phyloP scores from a whole-genome alignment of 495 filamentous ascomycete genomes.

The Staphylotrichum tortipilum region DNA sequence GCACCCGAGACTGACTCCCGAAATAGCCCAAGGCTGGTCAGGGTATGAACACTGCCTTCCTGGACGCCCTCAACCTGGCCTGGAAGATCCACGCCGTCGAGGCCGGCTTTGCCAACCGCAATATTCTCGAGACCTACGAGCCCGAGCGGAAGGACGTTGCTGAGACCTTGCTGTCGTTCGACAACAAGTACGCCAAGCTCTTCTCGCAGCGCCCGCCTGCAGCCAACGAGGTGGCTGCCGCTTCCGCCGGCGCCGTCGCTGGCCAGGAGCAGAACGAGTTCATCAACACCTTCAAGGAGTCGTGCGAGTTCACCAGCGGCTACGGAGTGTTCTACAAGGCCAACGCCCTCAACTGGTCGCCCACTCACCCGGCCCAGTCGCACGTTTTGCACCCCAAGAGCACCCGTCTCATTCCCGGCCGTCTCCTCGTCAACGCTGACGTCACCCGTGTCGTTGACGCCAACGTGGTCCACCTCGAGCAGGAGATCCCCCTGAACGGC shows the following conservation, averaged over 20 bases:
- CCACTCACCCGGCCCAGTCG: slow-evolving; percentile 63
- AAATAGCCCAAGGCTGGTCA: slow-evolving; percentile 67
- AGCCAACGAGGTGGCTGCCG: slow-evolving; percentile 38
- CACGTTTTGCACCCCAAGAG: slow-evolving; percentile 54
- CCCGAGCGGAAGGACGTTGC: slow-evolving; percentile 62
- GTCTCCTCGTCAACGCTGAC: slow-evolving; percentile 62
- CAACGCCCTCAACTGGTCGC: slow-evolving; percentile 55
- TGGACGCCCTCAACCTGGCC: slow-evolving; percentile 72
- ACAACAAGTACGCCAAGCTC: slow-evolving; percentile 60
- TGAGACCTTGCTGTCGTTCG: slow-evolving; percentile 62
- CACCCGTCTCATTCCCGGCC: slow-evolving; percentile 56
- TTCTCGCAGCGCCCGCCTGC: slow-evolving; percentile 53
- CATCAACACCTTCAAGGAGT: slow-evolving; percentile 59
- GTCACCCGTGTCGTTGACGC: slow-evolving; percentile 79
- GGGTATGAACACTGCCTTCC: slow-evolving; percentile 78
- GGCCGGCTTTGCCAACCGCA: slow-evolving; percentile 48
- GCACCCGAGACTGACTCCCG: neutral
- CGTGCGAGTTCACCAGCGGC: slow-evolving; percentile 62
- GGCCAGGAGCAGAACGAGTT: slow-evolving; percentile 56
- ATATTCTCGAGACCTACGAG: slow-evolving; percentile 63
- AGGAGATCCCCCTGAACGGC: slow-evolving; percentile 79
- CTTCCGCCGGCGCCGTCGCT: slow-evolving; percentile 13
- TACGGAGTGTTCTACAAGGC: slow-evolving; percentile 60
- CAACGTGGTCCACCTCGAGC: slow-evolving; percentile 79
- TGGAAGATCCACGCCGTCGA: slow-evolving; percentile 77